Evolutionary conservation across 805 yeast species (phyloP), one percentile per base, ranked within the genome.

Genomic region (Blastobotrys mokoenaii): DNA sequence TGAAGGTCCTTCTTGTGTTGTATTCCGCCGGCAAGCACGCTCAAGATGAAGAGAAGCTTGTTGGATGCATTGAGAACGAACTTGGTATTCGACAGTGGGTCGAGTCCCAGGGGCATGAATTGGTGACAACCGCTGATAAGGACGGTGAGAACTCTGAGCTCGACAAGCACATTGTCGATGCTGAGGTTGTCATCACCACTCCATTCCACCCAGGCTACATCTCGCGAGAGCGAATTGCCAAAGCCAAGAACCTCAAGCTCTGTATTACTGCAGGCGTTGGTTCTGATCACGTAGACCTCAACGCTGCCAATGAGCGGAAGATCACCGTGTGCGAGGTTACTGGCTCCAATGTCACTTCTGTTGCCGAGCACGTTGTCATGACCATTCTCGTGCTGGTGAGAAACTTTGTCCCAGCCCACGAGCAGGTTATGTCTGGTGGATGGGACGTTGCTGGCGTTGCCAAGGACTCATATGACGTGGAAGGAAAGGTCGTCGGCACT

Each of bases 231-330:
- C 73, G 90, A 57, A 72, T 84, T 51, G 77, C 68, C 41, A 73
- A 75, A 58, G 89, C 90, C 30, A 79, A 79, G 61, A 82, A 54
- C 46, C 72, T 84, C 64, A 82, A 82, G 68, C 59, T 81, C 43
- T 69, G 80, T 49, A 71, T 82, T 54, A 84, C 89, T 41, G 94
- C 94, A 8, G 94, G 93, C 55, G 88, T 84, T 48, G 94, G 94
- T 10, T 80, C 87, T 16, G 93, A 84, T 61, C 93, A 84, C 64
- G 71, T 83, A 51, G 90, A 83, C 58, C 71, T 84, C 56, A 73
- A 73, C 53, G 83, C 83, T 55, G 79, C 85, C 52, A 76, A 79
- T 54, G 79, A 75, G 52, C 68, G 69, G 48, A 73, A 76, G 50
- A 76, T 84, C 57, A 72, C 82, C 14, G 93, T 84, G 15, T 69